Conservation (phyloP, 495 filamentous ascomycete genomes). For the Xylaria scruposa region DNA sequence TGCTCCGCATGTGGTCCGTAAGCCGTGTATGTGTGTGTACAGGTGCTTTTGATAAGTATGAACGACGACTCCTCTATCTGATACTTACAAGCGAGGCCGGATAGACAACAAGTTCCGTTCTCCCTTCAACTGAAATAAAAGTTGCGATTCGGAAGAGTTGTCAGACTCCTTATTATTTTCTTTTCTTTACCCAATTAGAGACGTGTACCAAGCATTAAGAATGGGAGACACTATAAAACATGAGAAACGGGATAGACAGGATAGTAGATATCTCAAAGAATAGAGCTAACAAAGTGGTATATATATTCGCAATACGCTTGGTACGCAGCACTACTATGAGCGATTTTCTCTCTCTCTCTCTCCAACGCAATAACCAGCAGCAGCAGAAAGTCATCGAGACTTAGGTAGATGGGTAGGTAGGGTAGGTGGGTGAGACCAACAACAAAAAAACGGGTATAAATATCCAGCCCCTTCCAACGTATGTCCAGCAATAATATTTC, state of each 20-base stretch:
- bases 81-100: background rate
- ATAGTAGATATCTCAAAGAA: background rate
- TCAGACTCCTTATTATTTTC: background rate
- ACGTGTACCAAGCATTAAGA: background rate
- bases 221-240: background rate
- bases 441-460: conserved; percentile 15
- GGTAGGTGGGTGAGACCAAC: background rate
- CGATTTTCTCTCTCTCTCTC: background rate
- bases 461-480: conserved; percentile 2
- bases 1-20: background rate
- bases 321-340: conserved; percentile 6
- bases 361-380: too few species aligned
- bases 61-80: background rate
- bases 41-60: background rate
- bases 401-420: background rate
- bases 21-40: background rate
- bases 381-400: conserved; percentile 10
- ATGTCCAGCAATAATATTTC: conserved; percentile 19
- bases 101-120: background rate
- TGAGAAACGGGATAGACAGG: background rate
- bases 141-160: background rate
- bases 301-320: conserved; percentile 10
- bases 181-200: background rate
- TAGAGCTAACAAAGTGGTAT: background rate
- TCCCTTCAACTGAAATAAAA: background rate